A percentile compares a stretch with the other conserved stretches of the same genome.
These are phyloP conservation scores for Larix kaempferi DNA, from an alignment of 75 land plant genomes.

Conservation along the genomic window DNA sequence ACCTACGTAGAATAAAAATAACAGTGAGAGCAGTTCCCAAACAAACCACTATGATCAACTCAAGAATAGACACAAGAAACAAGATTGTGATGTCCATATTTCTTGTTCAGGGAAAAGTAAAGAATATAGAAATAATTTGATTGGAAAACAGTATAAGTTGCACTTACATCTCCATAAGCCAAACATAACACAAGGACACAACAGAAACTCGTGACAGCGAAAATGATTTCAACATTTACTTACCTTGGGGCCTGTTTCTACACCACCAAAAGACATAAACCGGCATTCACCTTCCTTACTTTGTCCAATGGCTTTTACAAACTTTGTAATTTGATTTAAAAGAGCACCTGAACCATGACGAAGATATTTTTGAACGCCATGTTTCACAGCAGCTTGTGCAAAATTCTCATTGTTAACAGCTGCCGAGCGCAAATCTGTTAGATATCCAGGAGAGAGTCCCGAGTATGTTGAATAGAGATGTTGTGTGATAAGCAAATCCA, in stretches of 20 bases:
- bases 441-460: constrained; percentile 73
- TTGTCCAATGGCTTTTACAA: constrained; percentile 32
- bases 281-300: constrained; percentile 8
- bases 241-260: constrained; percentile 58
- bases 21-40: too few species aligned
- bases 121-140: too few species aligned
- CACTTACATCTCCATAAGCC: not conserved
- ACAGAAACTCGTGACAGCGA: not conserved
- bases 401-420: constrained; percentile 93
- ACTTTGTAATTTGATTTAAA: constrained; percentile 55
- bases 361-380: constrained; percentile 65
- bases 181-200: not conserved
- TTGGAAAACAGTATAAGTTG: not conserved
- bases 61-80: too few species aligned
- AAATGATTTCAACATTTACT: not conserved
- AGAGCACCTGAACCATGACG: constrained; percentile 67
- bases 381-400: constrained; percentile 80
- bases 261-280: constrained; percentile 16
- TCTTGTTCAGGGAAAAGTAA: too few species aligned
- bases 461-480: constrained; percentile 57
- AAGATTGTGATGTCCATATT: too few species aligned
- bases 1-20: not conserved
- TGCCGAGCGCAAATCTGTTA: constrained; percentile 91
- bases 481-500: constrained; percentile 81
- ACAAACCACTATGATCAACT: too few species aligned